phyloP scores from a whole-genome alignment of 352 stramenopile genomes.

The Phytophthora lateralis region DNA sequence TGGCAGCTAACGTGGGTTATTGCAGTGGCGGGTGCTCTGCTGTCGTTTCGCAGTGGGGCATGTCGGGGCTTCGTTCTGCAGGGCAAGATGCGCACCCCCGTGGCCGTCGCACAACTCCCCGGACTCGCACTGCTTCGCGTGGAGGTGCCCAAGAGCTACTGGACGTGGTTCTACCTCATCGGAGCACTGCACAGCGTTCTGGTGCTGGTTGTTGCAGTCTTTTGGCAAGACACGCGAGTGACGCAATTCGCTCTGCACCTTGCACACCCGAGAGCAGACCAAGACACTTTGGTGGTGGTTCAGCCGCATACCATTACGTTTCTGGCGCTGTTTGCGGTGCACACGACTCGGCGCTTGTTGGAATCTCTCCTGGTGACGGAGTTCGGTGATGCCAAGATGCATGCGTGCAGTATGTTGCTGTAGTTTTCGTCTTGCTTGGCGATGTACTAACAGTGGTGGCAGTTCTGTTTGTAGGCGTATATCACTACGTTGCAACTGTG shows the following conservation, averaged over 20 bases:
- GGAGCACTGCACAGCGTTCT: conserved; percentile 55
- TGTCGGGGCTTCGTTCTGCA: conserved; percentile 48
- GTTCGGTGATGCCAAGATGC: conserved; percentile 73
- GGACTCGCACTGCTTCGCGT: conserved; percentile 36
- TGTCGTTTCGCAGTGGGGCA: conserved; percentile 44
- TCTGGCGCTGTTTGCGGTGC: conserved; percentile 55
- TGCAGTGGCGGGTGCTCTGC: conserved; percentile 31
- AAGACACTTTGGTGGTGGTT: conserved; percentile 29
- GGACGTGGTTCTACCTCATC: conserved; percentile 79
- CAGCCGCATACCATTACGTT: conserved; percentile 48
- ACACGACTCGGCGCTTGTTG: conserved; percentile 60
- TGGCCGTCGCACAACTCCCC: conserved; percentile 33
- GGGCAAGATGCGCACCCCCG: conserved; percentile 43
- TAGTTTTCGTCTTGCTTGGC: background rate
- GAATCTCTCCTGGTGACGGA: conserved; percentile 69
- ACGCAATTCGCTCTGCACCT: conserved; percentile 42
- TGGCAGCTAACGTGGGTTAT: conserved; percentile 45
- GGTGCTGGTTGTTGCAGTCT: conserved; percentile 33
- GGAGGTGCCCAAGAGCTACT: conserved; percentile 62
- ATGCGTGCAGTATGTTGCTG: conserved; percentile 42
- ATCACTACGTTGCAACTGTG: conserved; percentile 66
- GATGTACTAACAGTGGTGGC: conserved; percentile 11
- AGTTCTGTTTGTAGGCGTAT: conserved; percentile 59
- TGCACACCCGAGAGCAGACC: conserved; percentile 28
- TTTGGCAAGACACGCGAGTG: conserved; percentile 36